Evolutionary conservation across 2,329 filamentous ascomycete genomes (phyloP), one percentile per base, ranked within the genome.

Genomic region (Sporothrix sp.): DNA sequence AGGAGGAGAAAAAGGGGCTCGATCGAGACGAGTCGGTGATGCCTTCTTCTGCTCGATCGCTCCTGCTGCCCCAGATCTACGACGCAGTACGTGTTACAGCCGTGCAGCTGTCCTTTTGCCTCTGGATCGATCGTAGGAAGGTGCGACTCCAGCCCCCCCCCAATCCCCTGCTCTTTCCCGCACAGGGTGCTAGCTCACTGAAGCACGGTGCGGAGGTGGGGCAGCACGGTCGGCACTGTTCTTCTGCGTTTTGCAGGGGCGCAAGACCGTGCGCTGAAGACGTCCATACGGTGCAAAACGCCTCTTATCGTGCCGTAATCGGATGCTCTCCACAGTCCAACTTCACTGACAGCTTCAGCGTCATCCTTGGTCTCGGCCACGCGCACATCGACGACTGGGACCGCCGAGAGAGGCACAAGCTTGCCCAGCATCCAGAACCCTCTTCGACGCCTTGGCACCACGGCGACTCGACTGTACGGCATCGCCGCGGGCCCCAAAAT

Each of bases 401-500:
- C 9, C 28, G 10, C 16, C 25, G 20, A n/a, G n/a, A n/a, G n/a
- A 6, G n/a, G n/a, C n/a, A n/a, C n/a, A n/a, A n/a, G n/a, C n/a
- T n/a, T n/a, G n/a, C n/a, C n/a, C n/a, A n/a, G n/a, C n/a, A n/a
- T n/a, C n/a, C n/a, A n/a, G n/a, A n/a, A n/a, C n/a, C n/a, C n/a
- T n/a, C n/a, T n/a, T n/a, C n/a, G n/a, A n/a, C n/a, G n/a, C n/a
- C n/a, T n/a, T n/a, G n/a, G n/a, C n/a, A n/a, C n/a, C n/a, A n/a
- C n/a, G n/a, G n/a, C n/a, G n/a, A n/a, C n/a, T 27, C 23, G 45
- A 5, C 25, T 37, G 27, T 4, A n/a, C 25, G 16, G 16, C 16
- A 8, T 8, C 10, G 21, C 21, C 8, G 44, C 44, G 16, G 23
- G 32, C 27, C 37, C 11, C 50, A 64, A 25, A 46, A 88, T 89